Conservation (phyloP, 306 rosid genomes). For the Glycyrrhiza uralensis region DNA sequence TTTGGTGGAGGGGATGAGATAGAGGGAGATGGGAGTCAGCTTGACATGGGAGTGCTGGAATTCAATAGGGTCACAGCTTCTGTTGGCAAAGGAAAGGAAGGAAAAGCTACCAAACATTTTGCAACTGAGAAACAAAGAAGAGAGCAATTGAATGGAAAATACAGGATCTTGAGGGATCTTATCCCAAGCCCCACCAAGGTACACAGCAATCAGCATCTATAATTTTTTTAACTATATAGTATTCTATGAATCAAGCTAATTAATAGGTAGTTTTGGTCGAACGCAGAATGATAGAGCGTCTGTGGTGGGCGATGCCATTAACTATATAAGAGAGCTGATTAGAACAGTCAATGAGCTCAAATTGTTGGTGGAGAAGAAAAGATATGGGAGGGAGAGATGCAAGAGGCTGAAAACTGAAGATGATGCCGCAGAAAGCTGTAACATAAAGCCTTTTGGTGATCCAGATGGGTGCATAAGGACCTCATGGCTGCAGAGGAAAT, state of each 20-base stretch:
- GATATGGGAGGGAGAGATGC: conserved; percentile 61
- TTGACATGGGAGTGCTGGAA: conserved; percentile 72
- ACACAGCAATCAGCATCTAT: background rate
- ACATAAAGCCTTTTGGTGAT: conserved; percentile 63
- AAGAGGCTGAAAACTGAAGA: conserved; percentile 61
- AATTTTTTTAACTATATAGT: background rate
- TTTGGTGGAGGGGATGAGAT: conserved; percentile 64
- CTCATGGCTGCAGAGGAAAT: conserved; percentile 97
- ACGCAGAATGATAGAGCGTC: conserved; percentile 80
- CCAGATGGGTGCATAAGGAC: conserved; percentile 62
- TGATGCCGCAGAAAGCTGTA: conserved; percentile 55
- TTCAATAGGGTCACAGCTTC: conserved; percentile 54
- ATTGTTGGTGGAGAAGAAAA: conserved; percentile 70
- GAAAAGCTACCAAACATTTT: conserved; percentile 55
- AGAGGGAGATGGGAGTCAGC: conserved; percentile 57
- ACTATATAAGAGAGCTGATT: conserved; percentile 63
- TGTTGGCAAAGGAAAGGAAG: conserved; percentile 52
- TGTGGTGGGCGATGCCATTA: conserved; percentile 83
- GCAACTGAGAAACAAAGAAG: conserved; percentile 79
- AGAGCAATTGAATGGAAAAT: conserved; percentile 64
- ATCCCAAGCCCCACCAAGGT: conserved; percentile 86
- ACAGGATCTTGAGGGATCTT: conserved; percentile 43
- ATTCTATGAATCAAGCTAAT: conserved; percentile 3
- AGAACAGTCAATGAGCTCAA: conserved; percentile 75
- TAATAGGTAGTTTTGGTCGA: conserved; percentile 7